These are phyloP conservation scores for Trametes gibbosa DNA, from an alignment of 768 basidiomycete species.

Conservation along the genomic window DNA sequence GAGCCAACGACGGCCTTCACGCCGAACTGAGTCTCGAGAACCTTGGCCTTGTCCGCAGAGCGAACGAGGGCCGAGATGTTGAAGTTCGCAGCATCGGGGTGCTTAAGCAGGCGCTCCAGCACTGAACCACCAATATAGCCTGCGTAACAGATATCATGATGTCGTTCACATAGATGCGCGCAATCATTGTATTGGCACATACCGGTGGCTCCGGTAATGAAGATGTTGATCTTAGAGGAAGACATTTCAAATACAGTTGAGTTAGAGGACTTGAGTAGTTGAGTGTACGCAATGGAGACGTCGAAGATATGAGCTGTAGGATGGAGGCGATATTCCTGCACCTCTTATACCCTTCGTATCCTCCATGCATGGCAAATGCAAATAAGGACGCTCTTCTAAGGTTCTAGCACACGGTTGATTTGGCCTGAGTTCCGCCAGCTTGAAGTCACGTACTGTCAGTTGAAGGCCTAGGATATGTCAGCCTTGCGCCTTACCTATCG, in stretches of 20 bases:
- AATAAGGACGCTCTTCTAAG: too few species aligned
- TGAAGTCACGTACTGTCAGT: too few species aligned
- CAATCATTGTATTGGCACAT: background rate
- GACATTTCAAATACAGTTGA: background rate
- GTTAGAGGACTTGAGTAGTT: too few species aligned
- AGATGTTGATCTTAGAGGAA: slow-evolving; percentile 32
- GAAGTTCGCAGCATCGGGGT: slow-evolving; percentile 21
- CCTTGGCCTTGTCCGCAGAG: slow-evolving; percentile 3
- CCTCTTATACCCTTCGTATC: too few species aligned
- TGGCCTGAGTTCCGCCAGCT: too few species aligned
- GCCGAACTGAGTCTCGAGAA: slow-evolving; percentile 16
- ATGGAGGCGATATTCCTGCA: too few species aligned
- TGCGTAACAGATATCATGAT: background rate
- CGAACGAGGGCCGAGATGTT: slow-evolving; percentile 9
- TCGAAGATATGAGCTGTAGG: too few species aligned
- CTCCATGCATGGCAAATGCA: too few species aligned
- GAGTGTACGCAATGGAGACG: too few species aligned
- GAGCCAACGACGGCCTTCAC: slow-evolving; percentile 22
- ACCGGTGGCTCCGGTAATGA: slow-evolving; percentile 48
- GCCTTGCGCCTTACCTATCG: too few species aligned
- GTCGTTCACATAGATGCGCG: background rate
- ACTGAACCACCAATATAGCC: slow-evolving; percentile 62
- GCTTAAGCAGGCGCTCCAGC: slow-evolving; percentile 43
- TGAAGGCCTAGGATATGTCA: too few species aligned
- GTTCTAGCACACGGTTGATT: too few species aligned